Conservation (phyloP, 176 grass and related monocot genomes). For the Ensete ventricosum region DNA sequence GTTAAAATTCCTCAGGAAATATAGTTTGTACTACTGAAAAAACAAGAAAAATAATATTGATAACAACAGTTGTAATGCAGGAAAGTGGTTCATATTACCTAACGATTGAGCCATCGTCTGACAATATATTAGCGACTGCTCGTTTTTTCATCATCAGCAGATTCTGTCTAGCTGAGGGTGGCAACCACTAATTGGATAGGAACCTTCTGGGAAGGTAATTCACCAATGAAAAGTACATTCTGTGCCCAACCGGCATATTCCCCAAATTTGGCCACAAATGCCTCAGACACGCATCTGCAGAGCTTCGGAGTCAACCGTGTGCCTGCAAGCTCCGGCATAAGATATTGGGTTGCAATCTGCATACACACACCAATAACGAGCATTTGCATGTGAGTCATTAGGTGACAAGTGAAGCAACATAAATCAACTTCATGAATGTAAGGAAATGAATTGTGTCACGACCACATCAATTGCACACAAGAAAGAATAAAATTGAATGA, state of each 20-base stretch:
- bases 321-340: slow-evolving; percentile 64
- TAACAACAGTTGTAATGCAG: too few species aligned
- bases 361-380: not conserved
- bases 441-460: not conserved
- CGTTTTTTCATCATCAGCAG: not conserved
- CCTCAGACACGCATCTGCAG: slow-evolving; percentile 47
- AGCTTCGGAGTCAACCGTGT: slow-evolving; percentile 62
- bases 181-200: not conserved
- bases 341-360: slow-evolving; percentile 77
- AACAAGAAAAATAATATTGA: not conserved
- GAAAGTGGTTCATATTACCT: not conserved
- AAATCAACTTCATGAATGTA: not conserved
- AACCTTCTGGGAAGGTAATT: slow-evolving; percentile 51
- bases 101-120: not conserved
- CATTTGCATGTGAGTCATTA: not conserved
- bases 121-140: not conserved
- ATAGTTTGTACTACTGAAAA: not conserved
- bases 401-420: not conserved
- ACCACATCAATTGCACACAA: too few species aligned
- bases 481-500: too few species aligned
- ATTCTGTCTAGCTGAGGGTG: slow-evolving; percentile 15
- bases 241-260: slow-evolving; percentile 90
- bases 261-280: slow-evolving; percentile 80
- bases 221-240: slow-evolving; percentile 88
- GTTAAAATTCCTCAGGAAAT: not conserved